A percentile compares a stretch with the other conserved stretches of the same genome.
phyloP scores from a whole-genome alignment of 1,139 yeast genomes.

The Zygosaccharomyces sapae region DNA sequence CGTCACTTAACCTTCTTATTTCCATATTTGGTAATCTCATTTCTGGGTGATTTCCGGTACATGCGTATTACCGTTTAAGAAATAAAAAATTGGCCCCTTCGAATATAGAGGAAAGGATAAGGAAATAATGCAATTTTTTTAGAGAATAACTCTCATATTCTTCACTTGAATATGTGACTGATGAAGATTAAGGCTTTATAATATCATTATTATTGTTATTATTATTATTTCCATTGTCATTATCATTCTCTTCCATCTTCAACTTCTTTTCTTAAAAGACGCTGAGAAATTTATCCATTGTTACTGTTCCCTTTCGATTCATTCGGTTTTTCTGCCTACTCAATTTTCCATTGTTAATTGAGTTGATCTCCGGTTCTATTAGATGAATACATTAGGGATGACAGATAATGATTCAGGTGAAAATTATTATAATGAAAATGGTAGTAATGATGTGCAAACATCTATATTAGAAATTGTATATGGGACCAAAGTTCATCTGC shows the following conservation, averaged over 20 bases:
- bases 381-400: constrained; percentile 4
- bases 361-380: not conserved
- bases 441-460: constrained; percentile 1
- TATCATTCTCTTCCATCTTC: not conserved
- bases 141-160: not conserved
- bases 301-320: not conserved
- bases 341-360: not conserved
- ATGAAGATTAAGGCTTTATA: not conserved
- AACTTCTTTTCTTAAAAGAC: not conserved
- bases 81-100: not conserved
- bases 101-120: not conserved
- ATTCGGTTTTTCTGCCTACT: not conserved
- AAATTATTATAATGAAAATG: not conserved
- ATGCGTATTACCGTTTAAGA: not conserved
- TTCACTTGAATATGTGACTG: not conserved
- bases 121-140: not conserved
- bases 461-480: constrained; percentile 21
- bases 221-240: not conserved
- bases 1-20: not conserved
- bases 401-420: not conserved
- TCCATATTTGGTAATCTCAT: not conserved
- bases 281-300: not conserved
- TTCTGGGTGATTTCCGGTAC: constrained; percentile 6
- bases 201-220: not conserved
- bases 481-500: constrained; percentile 22